Base-by-base conservation (phyloP, 345 rosid genomes). In the Camelina laxa region DNA sequence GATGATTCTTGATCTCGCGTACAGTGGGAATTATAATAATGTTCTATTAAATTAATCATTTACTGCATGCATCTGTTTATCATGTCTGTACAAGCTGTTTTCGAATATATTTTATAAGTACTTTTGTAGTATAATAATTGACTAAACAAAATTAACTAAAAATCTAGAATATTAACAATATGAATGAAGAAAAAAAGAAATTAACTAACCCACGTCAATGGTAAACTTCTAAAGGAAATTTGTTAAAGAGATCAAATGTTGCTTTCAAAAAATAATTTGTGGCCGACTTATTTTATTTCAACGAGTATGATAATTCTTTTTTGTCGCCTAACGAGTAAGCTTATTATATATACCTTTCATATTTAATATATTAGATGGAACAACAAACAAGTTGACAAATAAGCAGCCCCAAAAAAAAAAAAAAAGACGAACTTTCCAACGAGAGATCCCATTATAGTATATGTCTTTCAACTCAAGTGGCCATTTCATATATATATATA, bases 1-100 rank as follows among this genome's bases (percentile, higher is more conserved):
- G 70, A 39, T 75, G 45, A 45, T 14, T 54, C 36, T 44, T 68
- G 16, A n/a, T 39, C 17, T 67, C 9, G 2, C 36, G 36, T 33
- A 33, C 36, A 6, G 9, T 33, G 36, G 36, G 9, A 6, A 33
- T 33, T 6, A 33, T 6, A 6, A 33, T 36, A 36, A 9, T 36
- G 0, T 9, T 24, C 24, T 67, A 42, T 30, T 33, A 24, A 12
- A 6, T 3, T 47, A 70, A 70, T 59, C 74, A 48, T 48, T 48
- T 20, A 8, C 22, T 21, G 73, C 73, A 44, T 22, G 47, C 44
- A 53, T 39, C 51, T 44, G 50, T 20, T 39, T 3, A 27, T 27
- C 44, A 44, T 57, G 2, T 36, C 10, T 27, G 65, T 9, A 58
- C 63, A 41, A 2, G 53, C 36, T 31, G 36, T 30, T 30, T 45